Percentiles rank a stretch among this genome's conserved stretches.
Conservation (phyloP, 208 protist species). For the Trypanosoma cruzi region DNA sequence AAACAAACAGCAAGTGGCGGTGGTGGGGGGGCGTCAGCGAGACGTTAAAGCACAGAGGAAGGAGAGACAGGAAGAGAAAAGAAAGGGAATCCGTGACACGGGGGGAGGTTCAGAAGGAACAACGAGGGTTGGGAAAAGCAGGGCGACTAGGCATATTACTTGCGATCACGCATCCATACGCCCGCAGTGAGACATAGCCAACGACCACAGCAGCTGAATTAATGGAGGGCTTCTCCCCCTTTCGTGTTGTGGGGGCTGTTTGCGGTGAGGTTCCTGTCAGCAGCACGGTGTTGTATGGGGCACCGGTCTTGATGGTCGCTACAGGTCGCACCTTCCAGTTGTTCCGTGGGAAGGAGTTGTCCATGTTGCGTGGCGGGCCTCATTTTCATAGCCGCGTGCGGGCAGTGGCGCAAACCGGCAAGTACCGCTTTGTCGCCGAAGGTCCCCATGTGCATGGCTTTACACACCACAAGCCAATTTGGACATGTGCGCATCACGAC, state of each 20-base stretch:
- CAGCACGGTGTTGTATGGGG: constrained; percentile 76
- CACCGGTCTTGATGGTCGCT: constrained; percentile 78
- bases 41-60: too few species aligned
- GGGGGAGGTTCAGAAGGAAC: too few species aligned
- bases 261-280: constrained; percentile 72
- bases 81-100: too few species aligned
- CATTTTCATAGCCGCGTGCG: constrained; percentile 54
- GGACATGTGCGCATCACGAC: constrained; percentile 52
- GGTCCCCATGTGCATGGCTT: constrained; percentile 75
- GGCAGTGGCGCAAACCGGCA: constrained; percentile 77
- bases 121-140: too few species aligned
- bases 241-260: constrained; percentile 83
- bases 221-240: constrained; percentile 81
- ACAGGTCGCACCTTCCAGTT: constrained; percentile 83
- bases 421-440: constrained; percentile 81
- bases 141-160: too few species aligned
- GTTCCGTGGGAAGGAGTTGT: constrained; percentile 82
- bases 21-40: too few species aligned
- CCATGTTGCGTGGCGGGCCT: constrained; percentile 81
- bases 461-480: constrained; percentile 84
- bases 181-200: background rate
- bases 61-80: too few species aligned
- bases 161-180: too few species aligned
- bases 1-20: background rate
- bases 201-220: background rate